Evolutionary conservation across 768 basidiomycete genomes (phyloP).

Genomic region (Tremella fuciformis): DNA sequence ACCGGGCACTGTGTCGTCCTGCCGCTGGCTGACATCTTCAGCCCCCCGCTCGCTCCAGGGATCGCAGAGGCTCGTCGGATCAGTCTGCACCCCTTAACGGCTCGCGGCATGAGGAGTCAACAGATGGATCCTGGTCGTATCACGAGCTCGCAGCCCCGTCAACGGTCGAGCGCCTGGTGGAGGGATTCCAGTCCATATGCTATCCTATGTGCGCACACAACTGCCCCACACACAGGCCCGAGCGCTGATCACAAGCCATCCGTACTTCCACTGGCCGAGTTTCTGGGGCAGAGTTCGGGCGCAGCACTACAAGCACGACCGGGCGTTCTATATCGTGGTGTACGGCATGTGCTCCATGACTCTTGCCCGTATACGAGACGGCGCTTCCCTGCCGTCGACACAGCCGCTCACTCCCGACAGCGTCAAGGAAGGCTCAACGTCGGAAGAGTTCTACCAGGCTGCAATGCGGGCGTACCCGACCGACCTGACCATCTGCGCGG

Average conservation of each 20-base stretch:
- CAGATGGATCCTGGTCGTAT: constrained; percentile 16
- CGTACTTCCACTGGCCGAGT: constrained; percentile 29
- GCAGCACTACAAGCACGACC: constrained; percentile 14
- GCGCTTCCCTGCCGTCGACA: constrained; percentile 11
- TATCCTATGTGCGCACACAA: constrained; percentile 36
- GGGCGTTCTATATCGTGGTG: constrained; percentile 18
- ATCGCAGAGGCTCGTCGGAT: background rate
- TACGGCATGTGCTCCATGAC: constrained; percentile 28
- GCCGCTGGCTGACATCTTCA: background rate
- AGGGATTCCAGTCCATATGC: constrained; percentile 19
- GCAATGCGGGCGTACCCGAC: constrained; percentile 24
- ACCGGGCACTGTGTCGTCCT: background rate
- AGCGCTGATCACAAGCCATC: background rate
- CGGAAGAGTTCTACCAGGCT: constrained; percentile 35
- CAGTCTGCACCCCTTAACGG: background rate
- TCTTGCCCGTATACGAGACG: constrained; percentile 24
- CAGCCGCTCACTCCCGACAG: background rate
- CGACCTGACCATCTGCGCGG: constrained; percentile 19
- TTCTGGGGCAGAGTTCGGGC: constrained; percentile 11
- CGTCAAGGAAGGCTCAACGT: constrained; percentile 6
- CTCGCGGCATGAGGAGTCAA: background rate
- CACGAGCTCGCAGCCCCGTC: constrained; percentile 12
- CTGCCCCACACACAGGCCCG: background rate
- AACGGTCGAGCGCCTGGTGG: constrained; percentile 22
- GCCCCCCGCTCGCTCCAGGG: constrained; percentile 1